Base-by-base conservation (phyloP, 148 eudicot species). In the Vaccinium vitisidaea region DNA sequence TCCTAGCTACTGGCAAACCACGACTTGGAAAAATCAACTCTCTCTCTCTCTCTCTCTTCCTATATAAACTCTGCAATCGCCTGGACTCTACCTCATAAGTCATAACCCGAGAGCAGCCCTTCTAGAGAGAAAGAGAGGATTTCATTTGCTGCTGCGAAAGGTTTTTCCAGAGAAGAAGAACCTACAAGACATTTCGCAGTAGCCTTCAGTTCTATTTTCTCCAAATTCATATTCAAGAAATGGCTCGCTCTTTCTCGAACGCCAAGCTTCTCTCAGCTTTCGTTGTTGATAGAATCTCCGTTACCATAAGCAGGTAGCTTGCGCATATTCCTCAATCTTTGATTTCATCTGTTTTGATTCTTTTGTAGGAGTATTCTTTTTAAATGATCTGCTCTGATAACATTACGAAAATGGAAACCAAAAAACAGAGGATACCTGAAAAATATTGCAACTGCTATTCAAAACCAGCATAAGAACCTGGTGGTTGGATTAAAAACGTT, bases 171-270 rank as follows among this genome's bases (percentile, higher is more conserved):
- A 30, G 36, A 39, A 55, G 61, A 59, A 52, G 19, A 48, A 81
- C 11, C 16, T 3, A 27, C 6, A 9, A 0, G 5, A 9, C 69
- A 54, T 83, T 76, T 65, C 74, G 53, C 81, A 83, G 81, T 76
- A 83, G 85, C 81, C 21, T 77, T 39, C 36, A 36, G 75, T 36
- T 75, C 18, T n/a, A 13, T 48, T 36, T 23, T 67, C 49, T 50
- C 61, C 39, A 18, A 12, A 36, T 36, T 2, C 1, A 52, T 13
- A 25, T 25, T 32, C 71, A 32, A 1, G 10, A 73, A 76, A 94
- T 94, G 95, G 91, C 96, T 86, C 90, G 90, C 74, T 92, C 91
- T 83, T 76, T 91, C 74, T 90, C 93, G 19, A 88, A 81, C 83
- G 90, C 93, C 84, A 94, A 93, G 93, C 86, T 84, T 16, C 58